Percentiles rank a stretch among this genome's conserved stretches.
phyloP scores from a whole-genome alignment of 352 stramenopile species.

The Aphanomyces astaci region DNA sequence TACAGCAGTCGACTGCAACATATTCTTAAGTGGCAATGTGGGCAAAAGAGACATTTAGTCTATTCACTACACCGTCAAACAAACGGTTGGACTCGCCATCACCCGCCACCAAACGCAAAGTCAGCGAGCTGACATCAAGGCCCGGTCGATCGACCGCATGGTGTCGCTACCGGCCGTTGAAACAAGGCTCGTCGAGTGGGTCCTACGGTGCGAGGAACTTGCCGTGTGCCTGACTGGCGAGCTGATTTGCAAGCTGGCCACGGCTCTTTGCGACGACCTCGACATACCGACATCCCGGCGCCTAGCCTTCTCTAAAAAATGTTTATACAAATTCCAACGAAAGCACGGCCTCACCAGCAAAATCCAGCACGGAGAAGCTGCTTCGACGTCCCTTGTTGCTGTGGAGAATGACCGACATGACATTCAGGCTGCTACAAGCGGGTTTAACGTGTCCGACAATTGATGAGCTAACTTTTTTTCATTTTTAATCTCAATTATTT shows the following conservation, averaged over 20 bases:
- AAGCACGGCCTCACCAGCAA: no score
- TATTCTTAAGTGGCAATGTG: neutral
- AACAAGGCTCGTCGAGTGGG: neutral
- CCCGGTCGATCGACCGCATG: neutral
- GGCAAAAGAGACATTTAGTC: neutral
- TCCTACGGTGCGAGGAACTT: neutral
- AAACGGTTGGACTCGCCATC: neutral
- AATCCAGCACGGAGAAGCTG: conserved; percentile 18
- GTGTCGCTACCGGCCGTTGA: neutral
- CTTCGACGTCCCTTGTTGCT: neutral
- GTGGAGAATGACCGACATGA: neutral
- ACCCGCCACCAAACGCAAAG: neutral
- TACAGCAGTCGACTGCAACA: neutral
- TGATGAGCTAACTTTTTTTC: no score
- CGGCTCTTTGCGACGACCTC: neutral
- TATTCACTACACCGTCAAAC: neutral
- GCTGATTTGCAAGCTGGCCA: neutral
- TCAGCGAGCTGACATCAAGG: neutral
- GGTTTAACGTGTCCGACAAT: no score
- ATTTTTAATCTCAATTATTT: no score
- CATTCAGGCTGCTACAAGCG: neutral
- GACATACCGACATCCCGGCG: neutral
- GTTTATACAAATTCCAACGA: conserved; percentile 23
- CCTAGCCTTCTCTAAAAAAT: conserved; percentile 1
- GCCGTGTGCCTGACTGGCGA: neutral